phyloP scores from a whole-genome alignment of 1,284 basidiomycete genomes.

The Melampsora medusae region DNA sequence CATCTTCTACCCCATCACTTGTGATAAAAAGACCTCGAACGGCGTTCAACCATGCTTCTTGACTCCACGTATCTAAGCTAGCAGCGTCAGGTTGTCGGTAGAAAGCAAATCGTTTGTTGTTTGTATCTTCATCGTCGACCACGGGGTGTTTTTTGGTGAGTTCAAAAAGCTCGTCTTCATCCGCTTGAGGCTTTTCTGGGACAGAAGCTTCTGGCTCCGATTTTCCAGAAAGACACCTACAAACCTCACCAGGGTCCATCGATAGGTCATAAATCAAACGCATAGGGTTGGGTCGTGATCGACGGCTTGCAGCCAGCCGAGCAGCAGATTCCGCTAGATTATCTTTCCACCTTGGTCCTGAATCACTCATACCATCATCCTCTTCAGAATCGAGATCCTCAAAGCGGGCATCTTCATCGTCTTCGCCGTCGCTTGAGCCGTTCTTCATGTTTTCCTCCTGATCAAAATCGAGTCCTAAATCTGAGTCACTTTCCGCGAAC shows the following conservation, averaged over 20 bases:
- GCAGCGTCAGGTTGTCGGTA: conserved; percentile 63
- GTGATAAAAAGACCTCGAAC: conserved; percentile 90
- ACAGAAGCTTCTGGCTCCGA: conserved; percentile 45
- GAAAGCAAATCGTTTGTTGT: conserved; percentile 67
- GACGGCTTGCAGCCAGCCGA: conserved; percentile 49
- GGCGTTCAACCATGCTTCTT: conserved; percentile 78
- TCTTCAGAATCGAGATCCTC: conserved; percentile 25
- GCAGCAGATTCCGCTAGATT: conserved; percentile 66
- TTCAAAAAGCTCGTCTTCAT: conserved; percentile 51
- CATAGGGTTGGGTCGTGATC: conserved; percentile 71
- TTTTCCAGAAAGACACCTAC: conserved; percentile 56
- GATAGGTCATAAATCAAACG: conserved; percentile 76
- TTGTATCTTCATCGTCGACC: conserved; percentile 55
- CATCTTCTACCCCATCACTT: conserved; percentile 59
- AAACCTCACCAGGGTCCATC: conserved; percentile 70
- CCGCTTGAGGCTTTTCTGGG: conserved; percentile 39
- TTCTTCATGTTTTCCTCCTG: conserved; percentile 22
- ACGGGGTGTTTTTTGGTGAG: conserved; percentile 43
- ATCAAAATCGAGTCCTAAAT: conserved; percentile 49
- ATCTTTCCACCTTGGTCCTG: conserved; percentile 72
- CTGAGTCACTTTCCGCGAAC: conserved; percentile 54
- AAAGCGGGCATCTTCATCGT: conserved; percentile 52
- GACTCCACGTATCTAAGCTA: conserved; percentile 72
- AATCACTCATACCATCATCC: conserved; percentile 47
- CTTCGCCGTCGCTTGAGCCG: conserved; percentile 21